Conservation (phyloP, 1,284 basidiomycete genomes). For the Cutaneotrichosporon dermatis region DNA sequence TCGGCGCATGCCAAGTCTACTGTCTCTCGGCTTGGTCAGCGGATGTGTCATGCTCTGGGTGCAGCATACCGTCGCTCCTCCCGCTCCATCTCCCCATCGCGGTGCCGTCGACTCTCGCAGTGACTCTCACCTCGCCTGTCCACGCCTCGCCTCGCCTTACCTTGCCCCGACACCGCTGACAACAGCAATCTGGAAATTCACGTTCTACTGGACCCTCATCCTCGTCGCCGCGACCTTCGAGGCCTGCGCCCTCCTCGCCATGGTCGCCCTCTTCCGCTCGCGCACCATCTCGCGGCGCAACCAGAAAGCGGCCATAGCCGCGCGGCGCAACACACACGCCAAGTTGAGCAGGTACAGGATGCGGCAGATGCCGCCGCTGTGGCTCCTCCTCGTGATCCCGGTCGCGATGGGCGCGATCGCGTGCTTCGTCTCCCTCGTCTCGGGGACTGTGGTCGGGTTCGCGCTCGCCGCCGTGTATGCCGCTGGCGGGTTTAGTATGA, state of each 20-base stretch:
- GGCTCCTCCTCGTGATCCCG: conserved; percentile 37
- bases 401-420: conserved; percentile 48
- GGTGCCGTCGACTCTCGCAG: no score
- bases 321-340: neutral
- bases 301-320: neutral
- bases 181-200: conserved; percentile 73
- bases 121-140: no score
- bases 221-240: conserved; percentile 68
- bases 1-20: neutral
- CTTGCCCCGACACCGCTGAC: neutral
- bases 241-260: conserved; percentile 63
- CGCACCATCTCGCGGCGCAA: neutral
- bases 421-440: conserved; percentile 61
- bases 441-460: conserved; percentile 67
- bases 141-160: no score
- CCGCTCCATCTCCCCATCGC: no score
- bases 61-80: no score
- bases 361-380: conserved; percentile 35
- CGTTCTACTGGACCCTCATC: conserved; percentile 75
- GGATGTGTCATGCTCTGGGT: no score
- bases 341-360: neutral
- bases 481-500: conserved; percentile 67
- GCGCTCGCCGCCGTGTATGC: conserved; percentile 64
- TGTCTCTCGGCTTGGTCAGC: no score
- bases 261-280: conserved; percentile 64